A percentile compares a stretch with the other conserved stretches of the same genome.
Conservation (phyloP, 768 basidiomycete species). For the Xerocomus brunneocitrinus region DNA sequence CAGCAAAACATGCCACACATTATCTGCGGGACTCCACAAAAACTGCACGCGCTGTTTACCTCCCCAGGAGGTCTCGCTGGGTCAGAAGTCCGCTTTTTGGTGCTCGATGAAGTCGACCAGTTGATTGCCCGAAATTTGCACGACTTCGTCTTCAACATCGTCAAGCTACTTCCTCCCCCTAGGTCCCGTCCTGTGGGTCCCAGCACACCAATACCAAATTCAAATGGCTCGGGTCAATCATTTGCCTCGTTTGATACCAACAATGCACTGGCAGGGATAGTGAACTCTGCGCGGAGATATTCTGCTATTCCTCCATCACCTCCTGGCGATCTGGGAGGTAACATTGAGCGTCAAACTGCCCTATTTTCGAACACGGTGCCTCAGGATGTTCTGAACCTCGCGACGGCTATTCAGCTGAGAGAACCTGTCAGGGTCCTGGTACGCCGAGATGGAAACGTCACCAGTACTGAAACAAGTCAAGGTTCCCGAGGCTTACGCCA, state of each 20-base stretch:
- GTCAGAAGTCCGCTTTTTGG: conserved; percentile 86
- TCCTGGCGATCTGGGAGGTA: conserved; percentile 34
- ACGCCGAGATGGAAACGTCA: conserved; percentile 80
- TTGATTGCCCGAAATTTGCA: conserved; percentile 95
- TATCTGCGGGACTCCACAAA: conserved; percentile 96
- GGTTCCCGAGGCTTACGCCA: conserved; percentile 85
- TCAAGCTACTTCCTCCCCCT: conserved; percentile 87
- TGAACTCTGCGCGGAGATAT: conserved; percentile 50
- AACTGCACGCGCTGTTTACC: conserved; percentile 88
- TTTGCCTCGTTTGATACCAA: conserved; percentile 48
- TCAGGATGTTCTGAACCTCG: conserved; percentile 95
- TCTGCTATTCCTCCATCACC: conserved; percentile 51
- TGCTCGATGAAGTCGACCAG: conserved; percentile 97
- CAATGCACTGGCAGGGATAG: conserved; percentile 29
- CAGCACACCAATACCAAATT: conserved; percentile 31
- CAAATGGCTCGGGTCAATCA: conserved; percentile 32
- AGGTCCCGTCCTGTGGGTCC: conserved; percentile 54
- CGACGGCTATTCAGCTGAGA: conserved; percentile 85
- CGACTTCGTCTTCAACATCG: conserved; percentile 91
- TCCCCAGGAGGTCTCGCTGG: conserved; percentile 71
- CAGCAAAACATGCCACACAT: conserved; percentile 93
- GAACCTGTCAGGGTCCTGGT: conserved; percentile 99
- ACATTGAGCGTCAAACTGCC: conserved; percentile 84
- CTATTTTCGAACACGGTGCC: conserved; percentile 98
- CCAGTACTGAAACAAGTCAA: conserved; percentile 62